Evolutionary conservation across 805 yeast species (phyloP).

Genomic region (Candida gorgasii): DNA sequence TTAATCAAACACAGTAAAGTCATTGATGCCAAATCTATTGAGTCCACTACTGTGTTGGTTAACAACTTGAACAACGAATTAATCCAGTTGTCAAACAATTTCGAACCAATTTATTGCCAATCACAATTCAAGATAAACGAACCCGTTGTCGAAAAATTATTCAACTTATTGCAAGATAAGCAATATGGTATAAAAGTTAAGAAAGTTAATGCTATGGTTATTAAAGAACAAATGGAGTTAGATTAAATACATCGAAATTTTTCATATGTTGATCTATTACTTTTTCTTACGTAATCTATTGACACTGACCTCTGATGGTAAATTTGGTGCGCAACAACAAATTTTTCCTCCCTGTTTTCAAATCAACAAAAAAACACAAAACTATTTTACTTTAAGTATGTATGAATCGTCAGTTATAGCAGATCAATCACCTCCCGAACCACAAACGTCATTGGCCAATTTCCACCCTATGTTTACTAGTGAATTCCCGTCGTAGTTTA

Average conservation of each 20-base stretch:
- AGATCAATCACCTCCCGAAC: not conserved
- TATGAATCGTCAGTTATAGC: not conserved
- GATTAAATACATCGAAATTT: too few species aligned
- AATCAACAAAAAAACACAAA: slow-evolving; percentile 7
- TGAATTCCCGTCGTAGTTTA: not conserved
- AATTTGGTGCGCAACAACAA: slow-evolving; percentile 7
- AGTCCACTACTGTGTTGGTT: slow-evolving; percentile 65
- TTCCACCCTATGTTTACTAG: not conserved
- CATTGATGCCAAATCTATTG: slow-evolving; percentile 71
- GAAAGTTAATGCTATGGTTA: slow-evolving; percentile 50
- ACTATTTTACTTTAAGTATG: slow-evolving; percentile 5
- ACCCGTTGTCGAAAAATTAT: slow-evolving; percentile 30
- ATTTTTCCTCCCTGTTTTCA: slow-evolving; percentile 8
- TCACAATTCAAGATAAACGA: slow-evolving; percentile 64
- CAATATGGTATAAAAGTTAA: slow-evolving; percentile 68
- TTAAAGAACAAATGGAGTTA: slow-evolving; percentile 14
- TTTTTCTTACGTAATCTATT: slow-evolving; percentile 2
- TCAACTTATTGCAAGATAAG: slow-evolving; percentile 61
- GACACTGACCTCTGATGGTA: not conserved
- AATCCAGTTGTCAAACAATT: slow-evolving; percentile 71
- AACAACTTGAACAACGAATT: slow-evolving; percentile 52
- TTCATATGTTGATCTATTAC: not conserved
- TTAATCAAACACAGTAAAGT: slow-evolving; percentile 47
- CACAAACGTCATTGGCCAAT: not conserved
- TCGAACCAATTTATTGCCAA: slow-evolving; percentile 86